Percentiles rank a stretch among this genome's conserved stretches.
Conservation (phyloP, 169 alveolate genomes). For the Plasmodium sp. region DNA sequence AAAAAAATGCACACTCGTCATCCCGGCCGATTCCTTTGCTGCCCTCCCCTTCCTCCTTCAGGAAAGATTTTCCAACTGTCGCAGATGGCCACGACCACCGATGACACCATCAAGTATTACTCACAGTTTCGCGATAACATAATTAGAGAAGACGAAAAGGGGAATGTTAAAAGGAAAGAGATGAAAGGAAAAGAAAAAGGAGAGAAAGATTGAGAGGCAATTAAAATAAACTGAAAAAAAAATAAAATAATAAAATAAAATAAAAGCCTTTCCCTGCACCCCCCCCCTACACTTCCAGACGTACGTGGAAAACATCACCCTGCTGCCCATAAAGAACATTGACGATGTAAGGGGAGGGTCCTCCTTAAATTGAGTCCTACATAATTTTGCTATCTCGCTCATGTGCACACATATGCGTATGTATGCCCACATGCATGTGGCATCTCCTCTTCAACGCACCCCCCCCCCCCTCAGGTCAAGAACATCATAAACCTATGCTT, state of each 20-base stretch:
- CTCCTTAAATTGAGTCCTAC: background rate
- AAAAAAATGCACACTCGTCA: background rate
- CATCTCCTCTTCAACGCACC: background rate
- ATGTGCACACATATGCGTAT: background rate
- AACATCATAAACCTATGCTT: slow-evolving; percentile 47
- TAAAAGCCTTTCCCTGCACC: background rate
- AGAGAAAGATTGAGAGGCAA: background rate
- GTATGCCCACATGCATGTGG: background rate
- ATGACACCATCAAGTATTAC: slow-evolving; percentile 33
- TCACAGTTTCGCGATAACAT: slow-evolving; percentile 54
- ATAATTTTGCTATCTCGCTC: background rate
- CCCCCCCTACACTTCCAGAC: slow-evolving; percentile 13
- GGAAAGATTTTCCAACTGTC: slow-evolving; percentile 60
- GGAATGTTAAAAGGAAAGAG: slow-evolving; percentile 49
- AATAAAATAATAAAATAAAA: background rate
- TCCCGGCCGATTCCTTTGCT: background rate
- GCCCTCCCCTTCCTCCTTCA: background rate
- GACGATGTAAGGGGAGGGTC: slow-evolving; percentile 23
- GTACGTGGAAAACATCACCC: slow-evolving; percentile 50
- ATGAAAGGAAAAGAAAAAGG: background rate
- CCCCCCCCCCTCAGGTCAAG: slow-evolving; percentile 10
- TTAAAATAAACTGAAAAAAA: background rate
- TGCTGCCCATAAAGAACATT: slow-evolving; percentile 51
- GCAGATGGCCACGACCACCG: slow-evolving; percentile 44
- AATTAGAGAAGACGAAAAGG: slow-evolving; percentile 67